A percentile compares a stretch with the other conserved stretches of the same genome.
phyloP scores from a whole-genome alignment of 2,329 filamentous ascomycete species.

The Myriosclerotinia duriaeana region DNA sequence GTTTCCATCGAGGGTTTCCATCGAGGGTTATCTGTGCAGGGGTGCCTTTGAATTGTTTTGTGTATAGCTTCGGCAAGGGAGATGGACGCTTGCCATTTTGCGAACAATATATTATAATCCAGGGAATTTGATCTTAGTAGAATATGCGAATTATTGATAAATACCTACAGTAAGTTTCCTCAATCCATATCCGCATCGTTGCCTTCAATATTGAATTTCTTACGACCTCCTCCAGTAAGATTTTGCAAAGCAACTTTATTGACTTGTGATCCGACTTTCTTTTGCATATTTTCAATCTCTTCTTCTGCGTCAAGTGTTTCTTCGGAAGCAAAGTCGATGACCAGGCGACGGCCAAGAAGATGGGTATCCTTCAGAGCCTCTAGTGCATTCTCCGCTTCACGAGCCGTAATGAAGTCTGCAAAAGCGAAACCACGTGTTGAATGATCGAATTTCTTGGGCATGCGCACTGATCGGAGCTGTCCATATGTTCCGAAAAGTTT shows the following conservation, averaged over 20 bases:
- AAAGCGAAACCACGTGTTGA: conserved; percentile 92
- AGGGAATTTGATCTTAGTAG: conserved; percentile 21
- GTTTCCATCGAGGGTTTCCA: conserved; percentile 15
- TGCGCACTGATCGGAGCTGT: conserved; percentile 84
- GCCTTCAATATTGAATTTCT: conserved; percentile 81
- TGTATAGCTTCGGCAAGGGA: conserved; percentile 24
- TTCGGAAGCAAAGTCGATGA: conserved; percentile 86
- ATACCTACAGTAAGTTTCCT: conserved; percentile 28
- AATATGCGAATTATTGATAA: conserved; percentile 31
- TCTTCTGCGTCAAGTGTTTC: conserved; percentile 90
- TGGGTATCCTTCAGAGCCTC: conserved; percentile 90
- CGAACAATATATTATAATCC: conserved; percentile 17
- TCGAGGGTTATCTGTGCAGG: conserved; percentile 18
- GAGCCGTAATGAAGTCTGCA: conserved; percentile 88
- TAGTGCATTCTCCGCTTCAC: conserved; percentile 88
- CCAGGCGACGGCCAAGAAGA: conserved; percentile 82
- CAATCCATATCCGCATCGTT: conserved; percentile 57
- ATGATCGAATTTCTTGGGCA: conserved; percentile 93
- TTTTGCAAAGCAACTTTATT: conserved; percentile 89
- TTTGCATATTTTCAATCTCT: conserved; percentile 95
- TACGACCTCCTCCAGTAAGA: conserved; percentile 78
- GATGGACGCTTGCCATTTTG: conserved; percentile 23
- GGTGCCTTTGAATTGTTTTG: conserved; percentile 12
- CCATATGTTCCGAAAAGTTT: conserved; percentile 86
- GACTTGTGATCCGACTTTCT: conserved; percentile 87